phyloP scores from a whole-genome alignment of 2,329 filamentous ascomycete species.

The Fusarium cyanostomum region DNA sequence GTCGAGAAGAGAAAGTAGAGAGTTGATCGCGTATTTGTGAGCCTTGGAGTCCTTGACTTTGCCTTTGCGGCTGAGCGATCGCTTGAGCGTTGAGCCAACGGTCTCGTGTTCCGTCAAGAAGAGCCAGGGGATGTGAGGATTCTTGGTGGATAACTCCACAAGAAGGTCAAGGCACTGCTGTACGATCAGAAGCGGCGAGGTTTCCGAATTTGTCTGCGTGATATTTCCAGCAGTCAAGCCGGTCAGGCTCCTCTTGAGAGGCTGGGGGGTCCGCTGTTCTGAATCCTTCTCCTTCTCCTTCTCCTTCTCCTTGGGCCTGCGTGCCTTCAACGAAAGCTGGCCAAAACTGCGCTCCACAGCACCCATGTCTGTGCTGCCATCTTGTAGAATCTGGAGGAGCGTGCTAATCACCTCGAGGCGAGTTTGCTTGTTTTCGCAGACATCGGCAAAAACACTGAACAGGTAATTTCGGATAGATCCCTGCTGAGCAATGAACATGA shows the following conservation, averaged over 20 bases:
- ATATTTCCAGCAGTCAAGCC: slow-evolving; percentile 58
- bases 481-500: slow-evolving; percentile 97
- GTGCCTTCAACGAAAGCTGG: slow-evolving; percentile 89
- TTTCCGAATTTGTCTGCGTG: slow-evolving; percentile 76
- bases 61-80: slow-evolving; percentile 80
- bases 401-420: slow-evolving; percentile 93
- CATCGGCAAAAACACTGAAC: slow-evolving; percentile 86
- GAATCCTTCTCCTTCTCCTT: slow-evolving; percentile 66
- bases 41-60: slow-evolving; percentile 87
- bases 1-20: slow-evolving; percentile 85
- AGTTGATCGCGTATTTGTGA: slow-evolving; percentile 91
- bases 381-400: slow-evolving; percentile 90
- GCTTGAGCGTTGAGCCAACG: slow-evolving; percentile 78
- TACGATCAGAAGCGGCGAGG: slow-evolving; percentile 93
- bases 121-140: slow-evolving; percentile 86
- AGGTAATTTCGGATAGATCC: slow-evolving; percentile 85
- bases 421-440: slow-evolving; percentile 97
- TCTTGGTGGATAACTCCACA: slow-evolving; percentile 83
- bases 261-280: slow-evolving; percentile 80
- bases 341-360: slow-evolving; percentile 96
- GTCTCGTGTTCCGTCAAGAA: slow-evolving; percentile 94
- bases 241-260: slow-evolving; percentile 78
- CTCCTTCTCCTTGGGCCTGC: slow-evolving; percentile 75
- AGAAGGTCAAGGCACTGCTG: slow-evolving; percentile 93
- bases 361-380: slow-evolving; percentile 91